Base-by-base conservation (phyloP, 306 rosid genomes). In the Rosa chinensis region DNA sequence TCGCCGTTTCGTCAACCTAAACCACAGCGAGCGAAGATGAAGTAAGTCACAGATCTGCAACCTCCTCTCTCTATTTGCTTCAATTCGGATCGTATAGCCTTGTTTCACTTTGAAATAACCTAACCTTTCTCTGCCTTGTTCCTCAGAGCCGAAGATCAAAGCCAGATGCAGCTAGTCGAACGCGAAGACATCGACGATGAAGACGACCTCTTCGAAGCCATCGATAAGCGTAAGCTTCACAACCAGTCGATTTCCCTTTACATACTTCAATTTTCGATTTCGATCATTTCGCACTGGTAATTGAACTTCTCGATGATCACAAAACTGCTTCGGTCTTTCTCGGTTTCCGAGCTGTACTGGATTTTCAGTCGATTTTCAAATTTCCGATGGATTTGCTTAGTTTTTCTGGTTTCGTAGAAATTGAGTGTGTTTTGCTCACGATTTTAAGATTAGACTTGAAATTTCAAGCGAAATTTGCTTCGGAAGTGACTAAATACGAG, bases 141-240 rank as follows among this genome's bases (percentile, higher is more conserved):
- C 78, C 73, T 50, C 87, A 92, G 97, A 86, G 80, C 94, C 52
- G 97, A 92, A 82, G 94, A 92, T 25, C 92, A 89, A 42, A 89
- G 74, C 82, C 97, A 94, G 82, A 76, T 94, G 44, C 99, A 92
- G 90, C 95, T 94, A 49, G 95, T 94, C 10, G 91, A 92, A 74
- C 97, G 97, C 28, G 98, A 94, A 32, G 94, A 91, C 21, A 81
- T 89, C 23, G 97, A 91, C 8, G 95, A 89, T 11, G 99, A 92
- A 5, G 97, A 92, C 35, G 97, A 92, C 61, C 94, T 94, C 82
- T 94, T 94, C 76, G 97, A 94, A 89, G 95, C 94, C 45, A 91
- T 91, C 73, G 97, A 92, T 81, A 94, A 94, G 82, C 71, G 99
- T 94, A 88, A 69, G 84, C 32, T 83, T 78, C 69, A 55, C 52